Evolutionary conservation across 2,329 filamentous ascomycete species (phyloP).

Genomic region (Hypocreales sp.): DNA sequence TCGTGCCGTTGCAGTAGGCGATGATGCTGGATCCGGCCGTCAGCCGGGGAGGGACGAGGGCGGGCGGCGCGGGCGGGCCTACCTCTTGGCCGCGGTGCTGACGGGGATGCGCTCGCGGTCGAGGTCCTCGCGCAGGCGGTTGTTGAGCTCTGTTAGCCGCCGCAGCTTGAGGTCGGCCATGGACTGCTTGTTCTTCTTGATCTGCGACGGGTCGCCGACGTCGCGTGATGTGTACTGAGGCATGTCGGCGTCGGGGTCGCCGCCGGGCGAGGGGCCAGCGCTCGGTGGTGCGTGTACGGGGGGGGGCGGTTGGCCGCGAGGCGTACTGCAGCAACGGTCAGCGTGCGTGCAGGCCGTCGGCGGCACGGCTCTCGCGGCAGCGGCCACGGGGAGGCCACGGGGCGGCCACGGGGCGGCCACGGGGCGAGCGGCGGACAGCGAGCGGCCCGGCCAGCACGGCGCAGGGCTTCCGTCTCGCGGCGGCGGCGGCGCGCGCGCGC

Average conservation of each 20-base stretch:
- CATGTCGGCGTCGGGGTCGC: slow-evolving; percentile 30
- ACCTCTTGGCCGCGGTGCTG: slow-evolving; percentile 83
- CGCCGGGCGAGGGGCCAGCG: not conserved
- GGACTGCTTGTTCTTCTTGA: slow-evolving; percentile 92
- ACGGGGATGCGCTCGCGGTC: slow-evolving; percentile 92
- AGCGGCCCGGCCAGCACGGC: too few relatives aligned
- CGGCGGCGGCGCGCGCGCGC: too few relatives aligned
- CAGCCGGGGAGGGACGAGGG: not conserved
- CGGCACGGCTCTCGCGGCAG: too few relatives aligned
- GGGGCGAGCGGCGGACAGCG: too few relatives aligned
- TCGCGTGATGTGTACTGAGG: slow-evolving; percentile 53
- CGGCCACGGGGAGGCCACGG: too few relatives aligned
- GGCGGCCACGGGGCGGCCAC: too few relatives aligned
- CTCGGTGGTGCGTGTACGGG: too few relatives aligned
- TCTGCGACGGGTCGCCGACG: slow-evolving; percentile 50
- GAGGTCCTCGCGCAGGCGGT: slow-evolving; percentile 85
- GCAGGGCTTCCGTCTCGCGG: too few relatives aligned
- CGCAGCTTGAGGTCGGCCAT: slow-evolving; percentile 98
- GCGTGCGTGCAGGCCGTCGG: too few relatives aligned
- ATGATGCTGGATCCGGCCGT: slow-evolving; percentile 56
- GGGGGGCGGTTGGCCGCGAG: slow-evolving; percentile 6
- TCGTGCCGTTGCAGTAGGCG: slow-evolving; percentile 92
- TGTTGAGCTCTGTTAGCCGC: slow-evolving; percentile 91
- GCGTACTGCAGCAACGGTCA: too few relatives aligned
- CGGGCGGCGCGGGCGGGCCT: slow-evolving; percentile 15